Evolutionary conservation across 2,329 filamentous ascomycete genomes (phyloP).

Genomic region (Claviceps purpurea): DNA sequence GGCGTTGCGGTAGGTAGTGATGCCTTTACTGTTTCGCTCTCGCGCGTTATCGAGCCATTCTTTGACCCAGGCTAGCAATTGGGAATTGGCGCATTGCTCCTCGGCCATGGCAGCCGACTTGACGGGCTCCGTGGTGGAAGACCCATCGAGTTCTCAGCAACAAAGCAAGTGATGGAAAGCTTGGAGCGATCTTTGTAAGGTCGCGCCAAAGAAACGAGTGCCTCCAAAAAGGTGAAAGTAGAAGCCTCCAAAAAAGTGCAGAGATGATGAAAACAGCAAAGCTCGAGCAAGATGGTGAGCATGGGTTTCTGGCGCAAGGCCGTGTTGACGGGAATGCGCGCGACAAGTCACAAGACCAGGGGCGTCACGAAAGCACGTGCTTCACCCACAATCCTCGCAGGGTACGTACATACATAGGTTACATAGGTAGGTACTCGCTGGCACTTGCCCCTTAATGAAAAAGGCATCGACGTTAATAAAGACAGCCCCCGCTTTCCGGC

Average conservation of each 20-base stretch:
- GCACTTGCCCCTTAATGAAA: too few relatives aligned
- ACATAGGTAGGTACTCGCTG: too few relatives aligned
- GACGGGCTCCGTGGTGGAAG: background rate
- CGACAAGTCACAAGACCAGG: background rate
- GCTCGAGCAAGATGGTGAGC: background rate
- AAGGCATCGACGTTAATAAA: too few relatives aligned
- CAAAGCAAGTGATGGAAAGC: background rate
- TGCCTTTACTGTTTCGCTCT: conserved; percentile 56
- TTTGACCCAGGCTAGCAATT: conserved; percentile 60
- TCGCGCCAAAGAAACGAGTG: background rate
- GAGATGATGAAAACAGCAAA: background rate
- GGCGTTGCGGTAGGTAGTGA: conserved; percentile 60
- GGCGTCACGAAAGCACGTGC: conserved; percentile 3
- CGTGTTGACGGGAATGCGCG: too few relatives aligned
- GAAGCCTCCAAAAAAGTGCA: background rate
- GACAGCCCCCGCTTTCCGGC: too few relatives aligned
- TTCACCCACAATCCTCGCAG: background rate
- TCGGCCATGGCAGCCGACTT: conserved; percentile 8
- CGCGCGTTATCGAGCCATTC: conserved; percentile 62
- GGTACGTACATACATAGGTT: too few relatives aligned
- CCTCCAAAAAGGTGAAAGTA: background rate
- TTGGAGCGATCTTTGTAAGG: background rate
- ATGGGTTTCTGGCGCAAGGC: background rate
- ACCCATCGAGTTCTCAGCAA: background rate
- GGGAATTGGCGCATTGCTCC: conserved; percentile 49